Evolutionary conservation across 768 basidiomycete species (phyloP).

Genomic region (Udeniomyces megalosporus): DNA sequence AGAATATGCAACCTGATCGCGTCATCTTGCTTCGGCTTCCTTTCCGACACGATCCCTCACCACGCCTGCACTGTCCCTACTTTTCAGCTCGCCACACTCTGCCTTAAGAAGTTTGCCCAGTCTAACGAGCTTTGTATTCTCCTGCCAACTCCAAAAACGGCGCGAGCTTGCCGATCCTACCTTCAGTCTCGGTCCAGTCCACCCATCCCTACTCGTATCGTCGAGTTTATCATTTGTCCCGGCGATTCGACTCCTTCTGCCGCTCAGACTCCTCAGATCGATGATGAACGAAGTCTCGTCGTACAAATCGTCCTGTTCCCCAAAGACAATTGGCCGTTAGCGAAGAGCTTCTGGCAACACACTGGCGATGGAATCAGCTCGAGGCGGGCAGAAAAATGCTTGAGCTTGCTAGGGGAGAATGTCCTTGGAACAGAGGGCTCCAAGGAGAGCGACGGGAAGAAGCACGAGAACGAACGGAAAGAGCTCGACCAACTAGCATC

Average conservation of each 20-base stretch:
- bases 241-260: constrained; percentile 13
- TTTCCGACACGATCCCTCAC: neutral
- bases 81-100: constrained; percentile 56
- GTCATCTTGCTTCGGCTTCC: neutral
- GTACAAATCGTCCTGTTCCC: constrained; percentile 74
- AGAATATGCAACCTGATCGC: neutral
- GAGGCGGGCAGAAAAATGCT: constrained; percentile 64
- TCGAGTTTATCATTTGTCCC: constrained; percentile 43
- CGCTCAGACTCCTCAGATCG: constrained; percentile 18
- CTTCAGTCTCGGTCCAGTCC: constrained; percentile 32
- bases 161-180: constrained; percentile 59
- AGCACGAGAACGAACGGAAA: too few species aligned
- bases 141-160: constrained; percentile 54
- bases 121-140: constrained; percentile 61
- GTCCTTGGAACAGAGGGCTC: neutral
- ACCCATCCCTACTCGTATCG: constrained; percentile 44
- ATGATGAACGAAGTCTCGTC: constrained; percentile 31
- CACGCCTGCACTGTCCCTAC: neutral
- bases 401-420: constrained; percentile 50
- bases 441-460: too few species aligned
- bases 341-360: constrained; percentile 94
- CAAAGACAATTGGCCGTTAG: constrained; percentile 41
- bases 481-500: too few species aligned
- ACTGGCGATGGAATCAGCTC: constrained; percentile 79
- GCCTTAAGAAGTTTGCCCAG: constrained; percentile 59